A percentile compares a stretch with the other conserved stretches of the same genome.
Conservation (phyloP, 352 stramenopile genomes). For the Globisporangium echinulatum region DNA sequence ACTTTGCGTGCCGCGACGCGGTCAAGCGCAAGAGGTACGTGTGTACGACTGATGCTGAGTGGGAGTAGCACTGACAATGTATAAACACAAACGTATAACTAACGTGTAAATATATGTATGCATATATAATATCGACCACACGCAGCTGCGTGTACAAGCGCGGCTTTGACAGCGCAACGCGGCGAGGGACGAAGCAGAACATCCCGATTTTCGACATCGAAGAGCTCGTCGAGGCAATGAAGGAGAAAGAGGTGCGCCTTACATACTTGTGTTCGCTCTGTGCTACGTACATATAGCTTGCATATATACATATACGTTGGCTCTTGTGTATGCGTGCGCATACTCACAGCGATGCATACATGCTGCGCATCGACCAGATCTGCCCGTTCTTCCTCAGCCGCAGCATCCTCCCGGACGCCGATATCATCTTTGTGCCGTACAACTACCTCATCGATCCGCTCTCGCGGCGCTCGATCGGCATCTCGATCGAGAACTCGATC, state of each 20-base stretch:
- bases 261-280: no score
- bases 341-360: background rate
- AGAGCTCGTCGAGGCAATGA: slow-evolving; percentile 90
- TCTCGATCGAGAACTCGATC: slow-evolving; percentile 95
- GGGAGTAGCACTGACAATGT: no score
- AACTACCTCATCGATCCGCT: slow-evolving; percentile 99
- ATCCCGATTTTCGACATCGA: slow-evolving; percentile 98
- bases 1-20: slow-evolving; percentile 79
- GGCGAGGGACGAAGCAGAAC: slow-evolving; percentile 36
- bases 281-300: no score
- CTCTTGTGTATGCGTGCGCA: background rate
- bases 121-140: background rate
- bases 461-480: slow-evolving; percentile 85
- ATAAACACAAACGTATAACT: background rate
- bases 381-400: slow-evolving; percentile 98
- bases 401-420: slow-evolving; percentile 86
- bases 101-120: background rate
- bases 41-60: background rate
- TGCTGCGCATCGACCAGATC: slow-evolving; percentile 39
- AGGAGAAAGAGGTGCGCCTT: slow-evolving; percentile 50
- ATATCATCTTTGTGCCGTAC: slow-evolving; percentile 99
- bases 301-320: no score
- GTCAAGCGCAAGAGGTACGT: slow-evolving; percentile 84
- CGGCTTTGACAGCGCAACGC: slow-evolving; percentile 61
- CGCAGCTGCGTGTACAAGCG: slow-evolving; percentile 70